A percentile compares a stretch with the other conserved stretches of the same genome.
phyloP scores from a whole-genome alignment of 352 stramenopile species.

The Globisporangium paroecandrum region DNA sequence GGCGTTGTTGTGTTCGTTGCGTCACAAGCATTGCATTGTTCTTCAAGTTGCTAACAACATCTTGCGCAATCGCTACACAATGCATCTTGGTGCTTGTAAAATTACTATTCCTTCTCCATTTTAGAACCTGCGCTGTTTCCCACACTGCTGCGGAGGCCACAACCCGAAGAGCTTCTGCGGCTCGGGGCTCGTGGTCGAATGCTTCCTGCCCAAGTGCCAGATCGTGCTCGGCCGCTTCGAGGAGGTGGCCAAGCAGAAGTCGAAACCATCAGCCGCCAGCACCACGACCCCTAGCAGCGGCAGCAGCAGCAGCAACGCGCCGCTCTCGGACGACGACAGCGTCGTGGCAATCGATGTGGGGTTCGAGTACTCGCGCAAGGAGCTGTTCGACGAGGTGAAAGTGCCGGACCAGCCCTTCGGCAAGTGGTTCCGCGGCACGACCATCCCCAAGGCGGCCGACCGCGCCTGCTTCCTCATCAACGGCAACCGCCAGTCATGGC shows the following conservation, averaged over 20 bases:
- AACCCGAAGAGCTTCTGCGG: constrained; percentile 86
- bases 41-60: neutral
- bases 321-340: constrained; percentile 19
- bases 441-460: constrained; percentile 30
- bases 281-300: constrained; percentile 12
- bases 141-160: constrained; percentile 78
- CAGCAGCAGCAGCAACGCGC: constrained; percentile 2
- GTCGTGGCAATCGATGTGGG: constrained; percentile 31
- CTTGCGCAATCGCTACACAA: neutral
- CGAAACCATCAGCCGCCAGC: neutral
- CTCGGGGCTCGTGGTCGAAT: constrained; percentile 74
- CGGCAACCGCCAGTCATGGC: constrained; percentile 83
- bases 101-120: neutral
- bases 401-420: constrained; percentile 74
- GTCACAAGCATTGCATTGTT: neutral
- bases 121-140: constrained; percentile 78
- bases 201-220: constrained; percentile 47
- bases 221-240: constrained; percentile 73
- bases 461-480: constrained; percentile 70
- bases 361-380: constrained; percentile 47
- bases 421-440: constrained; percentile 60
- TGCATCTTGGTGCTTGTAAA: neutral
- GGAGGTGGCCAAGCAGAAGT: constrained; percentile 49
- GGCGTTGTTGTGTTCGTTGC: neutral
- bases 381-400: constrained; percentile 75